These are phyloP conservation scores for Candida hungchunana DNA, from an alignment of 805 yeast genomes.

Conservation along the genomic window DNA sequence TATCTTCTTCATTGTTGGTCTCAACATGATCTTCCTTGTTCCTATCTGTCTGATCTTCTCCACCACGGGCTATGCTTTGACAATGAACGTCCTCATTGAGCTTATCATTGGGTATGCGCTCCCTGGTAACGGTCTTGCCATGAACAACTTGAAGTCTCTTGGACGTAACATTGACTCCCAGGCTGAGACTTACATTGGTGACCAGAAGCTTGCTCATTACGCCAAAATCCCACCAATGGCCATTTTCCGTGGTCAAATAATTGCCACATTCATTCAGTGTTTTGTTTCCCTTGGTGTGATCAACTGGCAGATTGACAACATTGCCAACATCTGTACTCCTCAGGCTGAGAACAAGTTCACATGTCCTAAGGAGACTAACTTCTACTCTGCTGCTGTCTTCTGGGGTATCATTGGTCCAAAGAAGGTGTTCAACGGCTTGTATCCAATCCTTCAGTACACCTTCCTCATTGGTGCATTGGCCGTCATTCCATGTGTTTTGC, in stretches of 20 bases:
- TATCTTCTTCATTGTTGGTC: slow-evolving; percentile 47
- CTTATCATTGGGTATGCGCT: slow-evolving; percentile 53
- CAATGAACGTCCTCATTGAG: slow-evolving; percentile 52
- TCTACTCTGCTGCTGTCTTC: slow-evolving; percentile 35
- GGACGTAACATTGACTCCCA: slow-evolving; percentile 61
- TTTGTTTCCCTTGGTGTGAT: slow-evolving; percentile 29
- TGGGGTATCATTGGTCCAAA: slow-evolving; percentile 55
- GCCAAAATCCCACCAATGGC: slow-evolving; percentile 56
- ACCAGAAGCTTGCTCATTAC: slow-evolving; percentile 41
- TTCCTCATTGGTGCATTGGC: slow-evolving; percentile 48
- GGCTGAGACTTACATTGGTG: slow-evolving; percentile 57
- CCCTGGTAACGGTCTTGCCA: slow-evolving; percentile 47
- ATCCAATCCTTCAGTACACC: slow-evolving; percentile 60
- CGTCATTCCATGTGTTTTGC: slow-evolving; percentile 26
- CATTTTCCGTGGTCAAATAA: slow-evolving; percentile 44
- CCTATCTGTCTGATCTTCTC: slow-evolving; percentile 46
- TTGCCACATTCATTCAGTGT: slow-evolving; percentile 30
- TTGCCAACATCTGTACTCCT: slow-evolving; percentile 32
- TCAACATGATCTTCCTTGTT: slow-evolving; percentile 46
- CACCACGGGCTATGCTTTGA: slow-evolving; percentile 43
- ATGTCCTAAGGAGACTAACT: slow-evolving; percentile 34
- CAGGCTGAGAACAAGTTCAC: slow-evolving; percentile 35
- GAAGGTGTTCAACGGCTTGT: slow-evolving; percentile 48
- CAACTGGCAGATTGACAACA: slow-evolving; percentile 32
- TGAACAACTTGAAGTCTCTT: slow-evolving; percentile 46